Percentiles rank a stretch among this genome's conserved stretches.
phyloP scores from a whole-genome alignment of 345 rosid species.

The Citrus glauca region DNA sequence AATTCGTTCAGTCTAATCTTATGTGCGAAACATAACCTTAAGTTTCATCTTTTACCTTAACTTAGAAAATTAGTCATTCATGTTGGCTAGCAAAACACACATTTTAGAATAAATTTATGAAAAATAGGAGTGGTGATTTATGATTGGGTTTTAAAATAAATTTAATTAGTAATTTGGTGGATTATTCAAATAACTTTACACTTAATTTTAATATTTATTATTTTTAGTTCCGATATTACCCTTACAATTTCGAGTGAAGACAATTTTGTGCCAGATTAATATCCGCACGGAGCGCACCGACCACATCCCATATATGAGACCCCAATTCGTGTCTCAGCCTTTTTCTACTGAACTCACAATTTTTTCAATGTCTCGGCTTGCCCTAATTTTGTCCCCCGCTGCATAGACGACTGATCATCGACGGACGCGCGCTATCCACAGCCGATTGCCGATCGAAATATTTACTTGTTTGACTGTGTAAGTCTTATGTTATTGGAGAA shows the following conservation, averaged over 20 bases:
- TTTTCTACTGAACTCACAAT: too few relatives aligned
- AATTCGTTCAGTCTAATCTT: too few relatives aligned
- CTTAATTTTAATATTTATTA: too few relatives aligned
- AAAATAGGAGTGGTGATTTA: too few relatives aligned
- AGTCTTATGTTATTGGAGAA: not conserved
- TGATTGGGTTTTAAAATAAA: too few relatives aligned
- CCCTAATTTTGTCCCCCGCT: not conserved
- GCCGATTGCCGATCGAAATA: not conserved
- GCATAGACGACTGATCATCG: not conserved
- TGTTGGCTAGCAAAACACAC: too few relatives aligned
- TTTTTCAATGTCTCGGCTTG: not conserved
- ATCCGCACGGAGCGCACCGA: not conserved
- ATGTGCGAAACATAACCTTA: too few relatives aligned
- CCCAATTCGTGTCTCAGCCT: not conserved
- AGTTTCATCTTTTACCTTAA: too few relatives aligned
- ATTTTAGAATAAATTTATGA: too few relatives aligned
- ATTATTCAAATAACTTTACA: too few relatives aligned
- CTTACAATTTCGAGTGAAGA: not conserved
- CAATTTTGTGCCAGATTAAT: not conserved
- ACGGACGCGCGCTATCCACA: not conserved
- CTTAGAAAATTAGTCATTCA: too few relatives aligned
- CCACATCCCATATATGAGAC: not conserved
- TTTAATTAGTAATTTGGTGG: too few relatives aligned
- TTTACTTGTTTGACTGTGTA: not conserved
- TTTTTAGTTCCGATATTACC: not conserved